Conservation (phyloP, 148 eudicot genomes). For the Fagopyrum homotropicum region DNA sequence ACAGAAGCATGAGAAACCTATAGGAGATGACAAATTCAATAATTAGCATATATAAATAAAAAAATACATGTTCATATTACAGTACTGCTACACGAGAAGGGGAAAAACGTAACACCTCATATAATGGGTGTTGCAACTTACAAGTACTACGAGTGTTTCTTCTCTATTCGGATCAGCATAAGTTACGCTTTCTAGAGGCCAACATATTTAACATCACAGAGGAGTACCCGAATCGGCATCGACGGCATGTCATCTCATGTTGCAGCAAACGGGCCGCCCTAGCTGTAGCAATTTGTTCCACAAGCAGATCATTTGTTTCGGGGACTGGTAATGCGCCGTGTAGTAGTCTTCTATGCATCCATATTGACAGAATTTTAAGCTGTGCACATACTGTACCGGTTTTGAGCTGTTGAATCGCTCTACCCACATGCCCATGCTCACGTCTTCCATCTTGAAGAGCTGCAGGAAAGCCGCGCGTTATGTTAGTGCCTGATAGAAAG, state of each 20-base stretch:
- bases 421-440: conserved; percentile 96
- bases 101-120: background rate
- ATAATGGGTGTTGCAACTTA: background rate
- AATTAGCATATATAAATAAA: background rate
- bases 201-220: conserved; percentile 8
- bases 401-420: conserved; percentile 55
- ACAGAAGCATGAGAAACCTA: background rate
- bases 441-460: conserved; percentile 96
- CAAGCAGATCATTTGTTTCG: conserved; percentile 64
- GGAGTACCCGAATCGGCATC: conserved; percentile 18
- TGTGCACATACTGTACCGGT: conserved; percentile 61
- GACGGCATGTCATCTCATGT: conserved; percentile 52
- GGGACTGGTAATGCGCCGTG: conserved; percentile 87
- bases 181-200: background rate
- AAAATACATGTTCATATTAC: background rate
- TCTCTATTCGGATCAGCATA: background rate
- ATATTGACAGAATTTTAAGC: conserved; percentile 54
- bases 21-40: background rate
- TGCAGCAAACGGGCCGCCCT: conserved; percentile 56
- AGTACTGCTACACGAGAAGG: background rate
- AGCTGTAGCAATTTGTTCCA: conserved; percentile 34
- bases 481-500: background rate
- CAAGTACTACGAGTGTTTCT: background rate
- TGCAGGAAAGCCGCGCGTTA: conserved; percentile 15
- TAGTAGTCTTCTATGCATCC: conserved; percentile 64